phyloP scores from a whole-genome alignment of 2,329 filamentous ascomycete species.

The Hysterium pulicare region DNA sequence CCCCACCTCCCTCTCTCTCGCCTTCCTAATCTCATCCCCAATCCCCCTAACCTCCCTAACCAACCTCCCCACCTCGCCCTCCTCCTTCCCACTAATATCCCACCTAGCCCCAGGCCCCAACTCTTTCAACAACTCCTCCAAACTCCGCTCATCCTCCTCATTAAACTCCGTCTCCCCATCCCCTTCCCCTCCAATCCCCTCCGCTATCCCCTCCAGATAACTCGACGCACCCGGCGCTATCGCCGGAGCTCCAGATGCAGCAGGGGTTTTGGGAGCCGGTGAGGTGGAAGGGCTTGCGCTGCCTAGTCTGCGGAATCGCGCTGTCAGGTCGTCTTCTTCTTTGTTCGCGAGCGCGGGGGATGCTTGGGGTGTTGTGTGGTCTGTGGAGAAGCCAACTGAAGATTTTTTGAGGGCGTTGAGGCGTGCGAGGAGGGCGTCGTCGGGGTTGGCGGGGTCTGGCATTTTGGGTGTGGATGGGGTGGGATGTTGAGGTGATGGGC shows the following conservation, averaged over 20 bases:
- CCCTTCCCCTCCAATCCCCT: constrained; percentile 22
- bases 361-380: constrained; percentile 28
- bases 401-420: constrained; percentile 49
- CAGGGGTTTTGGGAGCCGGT: constrained; percentile 16
- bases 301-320: constrained; percentile 35
- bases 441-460: constrained; percentile 17
- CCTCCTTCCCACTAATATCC: constrained; percentile 39
- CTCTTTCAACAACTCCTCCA: constrained; percentile 47
- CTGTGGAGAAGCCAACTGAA: too few species aligned
- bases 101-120: constrained; percentile 38
- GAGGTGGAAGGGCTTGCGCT: constrained; percentile 25
- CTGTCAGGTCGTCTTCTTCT: constrained; percentile 29
- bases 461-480: constrained; percentile 8
- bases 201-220: constrained; percentile 30
- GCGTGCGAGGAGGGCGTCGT: constrained; percentile 46
- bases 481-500: too few species aligned
- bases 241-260: constrained; percentile 16
- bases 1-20: constrained; percentile 1
- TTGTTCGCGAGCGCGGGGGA: constrained; percentile 17
- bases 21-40: constrained; percentile 32
- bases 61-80: constrained; percentile 39
- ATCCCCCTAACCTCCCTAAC: constrained; percentile 41
- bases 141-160: constrained; percentile 42
- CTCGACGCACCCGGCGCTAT: constrained; percentile 32
- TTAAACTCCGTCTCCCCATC: constrained; percentile 27